Evolutionary conservation across 139 green algal species (phyloP).

Genomic region (Asterochloris sp.): DNA sequence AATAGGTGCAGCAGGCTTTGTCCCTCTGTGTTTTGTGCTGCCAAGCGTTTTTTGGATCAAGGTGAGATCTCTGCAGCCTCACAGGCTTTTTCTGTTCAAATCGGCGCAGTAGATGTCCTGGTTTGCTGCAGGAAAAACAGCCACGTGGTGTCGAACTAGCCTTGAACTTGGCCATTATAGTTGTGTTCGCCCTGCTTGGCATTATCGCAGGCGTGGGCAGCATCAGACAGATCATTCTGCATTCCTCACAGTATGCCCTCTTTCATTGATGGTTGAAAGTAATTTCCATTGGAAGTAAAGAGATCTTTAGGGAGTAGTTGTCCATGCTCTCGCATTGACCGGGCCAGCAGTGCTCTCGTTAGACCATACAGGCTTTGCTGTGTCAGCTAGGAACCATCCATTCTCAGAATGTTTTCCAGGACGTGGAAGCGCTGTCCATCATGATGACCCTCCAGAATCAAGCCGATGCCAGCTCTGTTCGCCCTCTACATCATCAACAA

Average conservation of each 20-base stretch:
- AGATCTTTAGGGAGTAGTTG: too few species aligned
- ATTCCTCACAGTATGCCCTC: constrained; percentile 26
- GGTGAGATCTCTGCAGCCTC: neutral
- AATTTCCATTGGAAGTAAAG: too few species aligned
- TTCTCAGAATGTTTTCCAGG: too few species aligned
- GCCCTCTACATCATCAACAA: constrained; percentile 92
- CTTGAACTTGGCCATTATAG: constrained; percentile 26
- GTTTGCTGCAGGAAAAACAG: constrained; percentile 9
- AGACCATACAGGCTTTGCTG: too few species aligned
- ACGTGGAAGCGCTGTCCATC: too few species aligned
- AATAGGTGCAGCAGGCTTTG: constrained; percentile 12
- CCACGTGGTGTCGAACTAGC: constrained; percentile 20
- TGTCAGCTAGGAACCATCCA: too few species aligned
- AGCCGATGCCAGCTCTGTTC: constrained; percentile 48
- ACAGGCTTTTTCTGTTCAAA: neutral
- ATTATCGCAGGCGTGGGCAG: constrained; percentile 33
- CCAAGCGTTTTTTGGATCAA: constrained; percentile 39
- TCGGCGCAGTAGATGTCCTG: neutral
- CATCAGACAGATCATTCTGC: constrained; percentile 34
- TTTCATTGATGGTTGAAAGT: constrained; percentile 8
- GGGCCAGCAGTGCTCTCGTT: too few species aligned
- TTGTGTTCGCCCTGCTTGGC: constrained; percentile 21
- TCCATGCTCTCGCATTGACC: too few species aligned
- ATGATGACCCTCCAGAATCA: too few species aligned
- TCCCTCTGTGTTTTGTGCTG: constrained; percentile 47